phyloP scores from a whole-genome alignment of 805 yeast genomes.

The Metschnikowia reukaufii region DNA sequence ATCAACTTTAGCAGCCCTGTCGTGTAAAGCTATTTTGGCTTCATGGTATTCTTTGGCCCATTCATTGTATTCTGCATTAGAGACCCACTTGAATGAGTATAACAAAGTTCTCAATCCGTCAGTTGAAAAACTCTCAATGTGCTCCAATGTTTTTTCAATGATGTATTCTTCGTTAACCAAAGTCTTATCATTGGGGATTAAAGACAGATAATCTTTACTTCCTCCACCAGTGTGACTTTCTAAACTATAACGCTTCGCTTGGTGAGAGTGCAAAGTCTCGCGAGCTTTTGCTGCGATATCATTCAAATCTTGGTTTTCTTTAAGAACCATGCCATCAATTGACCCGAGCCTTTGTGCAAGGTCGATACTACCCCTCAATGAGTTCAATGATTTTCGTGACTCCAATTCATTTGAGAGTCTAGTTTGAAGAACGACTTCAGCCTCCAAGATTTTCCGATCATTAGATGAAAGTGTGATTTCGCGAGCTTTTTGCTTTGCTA shows the following conservation, averaged over 20 bases:
- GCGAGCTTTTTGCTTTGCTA: constrained; percentile 64
- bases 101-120: constrained; percentile 91
- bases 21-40: constrained; percentile 73
- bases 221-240: background rate
- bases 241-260: constrained; percentile 52
- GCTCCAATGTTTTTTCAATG: constrained; percentile 80
- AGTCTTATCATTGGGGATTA: constrained; percentile 49
- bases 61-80: constrained; percentile 51
- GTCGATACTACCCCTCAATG: constrained; percentile 29
- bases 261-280: constrained; percentile 59
- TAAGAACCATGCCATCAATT: constrained; percentile 49
- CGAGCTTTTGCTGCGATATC: constrained; percentile 54
- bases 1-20: constrained; percentile 68
- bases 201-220: background rate
- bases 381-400: constrained; percentile 31
- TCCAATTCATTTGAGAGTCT: constrained; percentile 41
- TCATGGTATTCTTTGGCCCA: constrained; percentile 70
- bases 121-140: constrained; percentile 90
- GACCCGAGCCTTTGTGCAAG: constrained; percentile 33
- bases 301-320: constrained; percentile 52
- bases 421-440: constrained; percentile 65
- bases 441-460: constrained; percentile 73
- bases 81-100: constrained; percentile 76
- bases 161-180: constrained; percentile 72
- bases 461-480: constrained; percentile 59